A percentile compares a stretch with the other conserved stretches of the same genome.
These are phyloP conservation scores for Cryptosporidium ubiquitum DNA, from an alignment of 169 alveolate species.

Conservation along the genomic window DNA sequence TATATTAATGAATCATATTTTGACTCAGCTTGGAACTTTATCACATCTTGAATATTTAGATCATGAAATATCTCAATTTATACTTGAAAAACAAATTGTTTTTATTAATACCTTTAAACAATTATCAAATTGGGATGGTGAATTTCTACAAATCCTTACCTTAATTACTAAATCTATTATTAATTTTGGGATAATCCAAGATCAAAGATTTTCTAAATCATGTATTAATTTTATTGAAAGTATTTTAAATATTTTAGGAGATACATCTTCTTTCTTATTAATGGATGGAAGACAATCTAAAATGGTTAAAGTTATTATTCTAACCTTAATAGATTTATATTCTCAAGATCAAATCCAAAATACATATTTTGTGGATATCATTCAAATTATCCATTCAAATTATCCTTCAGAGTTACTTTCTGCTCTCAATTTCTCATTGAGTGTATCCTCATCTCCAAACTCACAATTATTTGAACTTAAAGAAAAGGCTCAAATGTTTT, in stretches of 20 bases:
- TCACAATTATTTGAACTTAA: background rate
- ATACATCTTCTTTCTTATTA: background rate
- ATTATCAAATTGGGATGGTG: constrained; percentile 38
- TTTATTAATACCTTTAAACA: constrained; percentile 12
- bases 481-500: constrained; percentile 12
- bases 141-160: constrained; percentile 10
- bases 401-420: constrained; percentile 31
- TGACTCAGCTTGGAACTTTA: constrained; percentile 10
- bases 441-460: background rate
- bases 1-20: constrained; percentile 19
- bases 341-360: background rate
- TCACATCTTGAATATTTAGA: background rate
- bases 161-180: constrained; percentile 32
- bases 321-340: constrained; percentile 1
- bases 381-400: background rate
- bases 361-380: background rate
- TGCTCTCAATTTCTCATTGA: constrained; percentile 21
- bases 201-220: background rate
- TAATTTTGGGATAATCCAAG: constrained; percentile 15
- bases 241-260: background rate
- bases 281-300: constrained; percentile 7
- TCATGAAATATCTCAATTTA: background rate
- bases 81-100: background rate
- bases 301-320: constrained; percentile 4
- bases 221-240: constrained; percentile 3